These are phyloP conservation scores for Thyridium curvatum DNA, from an alignment of 2,329 filamentous ascomycete species.

Conservation along the genomic window DNA sequence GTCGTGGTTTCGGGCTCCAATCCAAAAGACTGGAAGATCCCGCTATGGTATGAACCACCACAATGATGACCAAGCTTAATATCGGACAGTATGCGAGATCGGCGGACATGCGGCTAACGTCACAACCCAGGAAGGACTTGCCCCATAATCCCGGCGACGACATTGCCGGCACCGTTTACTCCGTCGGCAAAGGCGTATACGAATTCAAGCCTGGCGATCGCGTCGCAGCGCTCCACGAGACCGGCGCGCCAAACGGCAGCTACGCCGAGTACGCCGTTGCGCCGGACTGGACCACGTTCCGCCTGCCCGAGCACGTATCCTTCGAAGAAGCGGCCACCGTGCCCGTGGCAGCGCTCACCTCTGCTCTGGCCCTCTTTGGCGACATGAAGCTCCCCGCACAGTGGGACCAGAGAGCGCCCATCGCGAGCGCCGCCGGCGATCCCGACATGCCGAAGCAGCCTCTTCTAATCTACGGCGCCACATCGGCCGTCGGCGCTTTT, in stretches of 20 bases:
- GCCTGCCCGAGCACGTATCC: slow-evolving; percentile 37
- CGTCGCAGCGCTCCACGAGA: slow-evolving; percentile 44
- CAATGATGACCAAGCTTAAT: no score
- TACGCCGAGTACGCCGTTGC: slow-evolving; percentile 58
- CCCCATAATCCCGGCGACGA: slow-evolving; percentile 10
- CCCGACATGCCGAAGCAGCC: neutral
- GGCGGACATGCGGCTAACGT: no score
- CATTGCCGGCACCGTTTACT: slow-evolving; percentile 9
- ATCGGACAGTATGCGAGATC: no score
- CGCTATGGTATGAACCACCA: slow-evolving; percentile 4
- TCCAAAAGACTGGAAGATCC: slow-evolving; percentile 40
- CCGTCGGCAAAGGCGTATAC: slow-evolving; percentile 8
- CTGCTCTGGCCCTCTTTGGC: slow-evolving; percentile 29
- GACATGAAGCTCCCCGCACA: slow-evolving; percentile 30
- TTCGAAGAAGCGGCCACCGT: slow-evolving; percentile 43
- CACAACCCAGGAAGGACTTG: no score
- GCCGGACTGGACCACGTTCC: slow-evolving; percentile 49
- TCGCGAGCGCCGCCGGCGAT: slow-evolving; percentile 21
- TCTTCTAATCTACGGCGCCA: slow-evolving; percentile 36
- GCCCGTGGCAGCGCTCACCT: slow-evolving; percentile 36
- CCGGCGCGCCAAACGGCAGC: slow-evolving; percentile 41
- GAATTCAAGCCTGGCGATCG: slow-evolving; percentile 30
- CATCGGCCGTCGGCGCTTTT: slow-evolving; percentile 44
- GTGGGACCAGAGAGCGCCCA: slow-evolving; percentile 23
- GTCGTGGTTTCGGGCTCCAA: slow-evolving; percentile 32